A percentile compares a stretch with the other conserved stretches of the same genome.
Conservation (phyloP, 2,329 filamentous ascomycete genomes). For the Aspergillus viridinutans region DNA sequence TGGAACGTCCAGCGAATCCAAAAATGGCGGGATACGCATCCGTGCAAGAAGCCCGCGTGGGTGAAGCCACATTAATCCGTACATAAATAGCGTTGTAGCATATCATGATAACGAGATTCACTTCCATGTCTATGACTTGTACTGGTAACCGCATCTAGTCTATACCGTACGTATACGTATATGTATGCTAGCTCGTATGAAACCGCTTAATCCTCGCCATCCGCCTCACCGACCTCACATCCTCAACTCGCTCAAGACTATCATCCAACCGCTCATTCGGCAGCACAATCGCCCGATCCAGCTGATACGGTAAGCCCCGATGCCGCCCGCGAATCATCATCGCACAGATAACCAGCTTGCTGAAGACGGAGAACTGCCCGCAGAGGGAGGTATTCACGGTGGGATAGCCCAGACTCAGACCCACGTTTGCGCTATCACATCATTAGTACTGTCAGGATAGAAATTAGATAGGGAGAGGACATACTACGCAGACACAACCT, state of each 20-base stretch:
- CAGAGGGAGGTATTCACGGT: slow-evolving; percentile 20
- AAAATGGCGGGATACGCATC: slow-evolving; percentile 7
- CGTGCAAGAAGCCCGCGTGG: slow-evolving; percentile 10
- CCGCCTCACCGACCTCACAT: not conserved
- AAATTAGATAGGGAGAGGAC: slow-evolving; percentile 1
- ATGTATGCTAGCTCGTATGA: not conserved
- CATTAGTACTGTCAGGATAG: not conserved
- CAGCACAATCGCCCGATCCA: slow-evolving; percentile 42
- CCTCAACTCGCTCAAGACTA: not conserved
- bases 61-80: not conserved
- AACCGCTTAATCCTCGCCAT: not conserved
- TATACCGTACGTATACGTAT: not conserved
- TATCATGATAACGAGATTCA: not conserved
- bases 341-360: slow-evolving; percentile 51
- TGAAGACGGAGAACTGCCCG: slow-evolving; percentile 45
- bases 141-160: not conserved
- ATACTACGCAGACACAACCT: slow-evolving; percentile 40
- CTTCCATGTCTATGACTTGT: not conserved
- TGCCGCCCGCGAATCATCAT: slow-evolving; percentile 54
- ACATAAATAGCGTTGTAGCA: not conserved
- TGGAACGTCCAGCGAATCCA: slow-evolving; percentile 12
- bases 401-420: slow-evolving; percentile 26
- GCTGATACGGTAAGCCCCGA: slow-evolving; percentile 50
- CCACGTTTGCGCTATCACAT: slow-evolving; percentile 22
- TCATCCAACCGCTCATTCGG: slow-evolving; percentile 12